Percentiles rank a stretch among this genome's conserved stretches.
Evolutionary conservation across 2,329 filamentous ascomycete species (phyloP).

Genomic region (Fusarium sp.): DNA sequence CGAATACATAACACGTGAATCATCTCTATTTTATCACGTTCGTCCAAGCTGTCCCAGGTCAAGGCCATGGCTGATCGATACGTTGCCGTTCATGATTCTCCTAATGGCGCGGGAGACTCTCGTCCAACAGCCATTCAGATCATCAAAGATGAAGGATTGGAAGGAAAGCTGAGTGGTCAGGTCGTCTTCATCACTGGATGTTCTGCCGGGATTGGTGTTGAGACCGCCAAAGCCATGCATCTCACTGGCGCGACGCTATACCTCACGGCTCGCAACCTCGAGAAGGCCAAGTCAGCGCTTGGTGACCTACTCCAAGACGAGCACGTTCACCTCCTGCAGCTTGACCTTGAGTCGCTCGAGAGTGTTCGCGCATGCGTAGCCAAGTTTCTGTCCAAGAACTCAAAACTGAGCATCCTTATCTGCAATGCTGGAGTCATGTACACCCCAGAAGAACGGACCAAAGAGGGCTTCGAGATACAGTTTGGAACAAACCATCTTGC

Average conservation of each 20-base stretch:
- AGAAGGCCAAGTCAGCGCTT: slow-evolving; percentile 2
- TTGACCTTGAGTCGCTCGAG: neutral
- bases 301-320: neutral
- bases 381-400: neutral
- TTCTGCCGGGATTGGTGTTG: neutral
- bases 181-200: neutral
- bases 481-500: slow-evolving; percentile 17
- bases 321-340: neutral
- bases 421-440: slow-evolving; percentile 22
- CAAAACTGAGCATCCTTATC: neutral
- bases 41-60: accelerated
- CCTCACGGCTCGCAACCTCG: slow-evolving; percentile 2
- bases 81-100: slow-evolving; percentile 8
- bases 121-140: slow-evolving; percentile 8
- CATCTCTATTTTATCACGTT: no score
- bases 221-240: slow-evolving; percentile 9
- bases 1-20: no score
- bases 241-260: slow-evolving; percentile 8
- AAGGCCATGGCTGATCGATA: slow-evolving; percentile 15
- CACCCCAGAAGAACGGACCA: slow-evolving; percentile 2
- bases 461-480: slow-evolving; percentile 11
- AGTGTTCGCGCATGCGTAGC: neutral
- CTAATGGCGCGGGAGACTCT: slow-evolving; percentile 1
- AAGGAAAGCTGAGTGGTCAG: neutral
- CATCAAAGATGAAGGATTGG: neutral